A percentile compares a stretch with the other conserved stretches of the same genome.
These are phyloP conservation scores for Arbutus unedo DNA, from an alignment of 148 eudicot species.

Conservation along the genomic window DNA sequence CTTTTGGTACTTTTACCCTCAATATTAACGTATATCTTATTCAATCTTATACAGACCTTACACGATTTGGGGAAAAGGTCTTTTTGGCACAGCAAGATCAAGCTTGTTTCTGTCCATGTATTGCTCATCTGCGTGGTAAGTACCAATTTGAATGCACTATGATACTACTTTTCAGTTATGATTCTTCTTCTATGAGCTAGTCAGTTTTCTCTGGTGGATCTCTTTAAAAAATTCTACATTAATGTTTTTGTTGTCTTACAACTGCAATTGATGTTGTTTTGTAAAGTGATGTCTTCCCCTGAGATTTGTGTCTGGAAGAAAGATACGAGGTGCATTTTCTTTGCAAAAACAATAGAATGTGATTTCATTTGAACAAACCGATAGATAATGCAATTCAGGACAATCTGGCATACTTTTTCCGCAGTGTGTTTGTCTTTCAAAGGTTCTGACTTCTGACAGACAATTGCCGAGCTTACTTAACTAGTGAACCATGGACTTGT, in stretches of 20 bases:
- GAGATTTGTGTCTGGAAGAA: neutral
- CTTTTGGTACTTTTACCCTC: neutral
- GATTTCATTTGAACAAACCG: neutral
- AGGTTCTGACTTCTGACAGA: neutral
- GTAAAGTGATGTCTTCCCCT: neutral
- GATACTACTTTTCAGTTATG: neutral
- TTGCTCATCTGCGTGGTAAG: constrained; percentile 96
- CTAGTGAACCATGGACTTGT: neutral
- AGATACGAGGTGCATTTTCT: neutral
- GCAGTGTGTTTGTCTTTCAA: neutral
- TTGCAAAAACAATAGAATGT: neutral
- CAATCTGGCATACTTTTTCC: neutral
- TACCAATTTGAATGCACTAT: constrained; percentile 6
- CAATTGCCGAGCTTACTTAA: neutral
- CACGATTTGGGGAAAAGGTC: constrained; percentile 79
- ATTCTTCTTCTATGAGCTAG: neutral
- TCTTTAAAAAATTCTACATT: neutral
- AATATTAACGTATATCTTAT: neutral
- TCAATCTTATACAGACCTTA: constrained; percentile 51
- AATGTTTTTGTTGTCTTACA: neutral
- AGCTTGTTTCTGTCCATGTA: constrained; percentile 90
- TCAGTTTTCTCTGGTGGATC: neutral
- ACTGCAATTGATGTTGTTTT: neutral
- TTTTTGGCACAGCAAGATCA: constrained; percentile 84
- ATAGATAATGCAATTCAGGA: neutral